Evolutionary conservation across 495 filamentous ascomycete species (phyloP).

Genomic region (Daldinia bambusicola): DNA sequence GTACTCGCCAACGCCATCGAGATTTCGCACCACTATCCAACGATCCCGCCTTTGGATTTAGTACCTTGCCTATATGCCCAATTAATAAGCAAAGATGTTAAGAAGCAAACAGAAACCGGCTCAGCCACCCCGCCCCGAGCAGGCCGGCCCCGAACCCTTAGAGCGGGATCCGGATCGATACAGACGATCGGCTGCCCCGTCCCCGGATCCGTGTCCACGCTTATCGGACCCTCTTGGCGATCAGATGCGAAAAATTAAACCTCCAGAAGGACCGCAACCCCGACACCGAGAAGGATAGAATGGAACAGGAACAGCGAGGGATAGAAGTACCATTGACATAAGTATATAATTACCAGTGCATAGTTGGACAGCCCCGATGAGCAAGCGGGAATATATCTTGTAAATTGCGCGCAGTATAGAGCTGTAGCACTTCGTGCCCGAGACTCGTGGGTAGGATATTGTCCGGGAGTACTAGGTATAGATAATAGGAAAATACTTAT

Average conservation of each 20-base stretch:
- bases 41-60: background rate
- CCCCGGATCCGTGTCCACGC: slow-evolving; percentile 32
- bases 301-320: background rate
- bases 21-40: background rate
- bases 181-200: slow-evolving; percentile 35
- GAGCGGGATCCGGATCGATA: slow-evolving; percentile 21
- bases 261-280: background rate
- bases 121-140: background rate
- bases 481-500: background rate
- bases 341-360: background rate
- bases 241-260: background rate
- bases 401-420: too few relatives aligned
- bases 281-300: background rate
- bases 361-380: too few relatives aligned
- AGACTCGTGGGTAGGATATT: background rate
- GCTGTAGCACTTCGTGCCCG: too few relatives aligned
- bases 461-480: too few relatives aligned
- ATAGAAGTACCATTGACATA: too few relatives aligned
- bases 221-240: slow-evolving; percentile 7
- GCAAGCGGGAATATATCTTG: too few relatives aligned
- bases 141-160: background rate
- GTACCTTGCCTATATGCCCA: background rate
- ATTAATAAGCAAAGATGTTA: background rate
- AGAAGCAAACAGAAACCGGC: background rate
- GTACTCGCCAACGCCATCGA: background rate